Percentiles rank a stretch among this genome's conserved stretches.
Evolutionary conservation across 176 grass and related monocot genomes (phyloP).

Genomic region (Aegilops tauschii): DNA sequence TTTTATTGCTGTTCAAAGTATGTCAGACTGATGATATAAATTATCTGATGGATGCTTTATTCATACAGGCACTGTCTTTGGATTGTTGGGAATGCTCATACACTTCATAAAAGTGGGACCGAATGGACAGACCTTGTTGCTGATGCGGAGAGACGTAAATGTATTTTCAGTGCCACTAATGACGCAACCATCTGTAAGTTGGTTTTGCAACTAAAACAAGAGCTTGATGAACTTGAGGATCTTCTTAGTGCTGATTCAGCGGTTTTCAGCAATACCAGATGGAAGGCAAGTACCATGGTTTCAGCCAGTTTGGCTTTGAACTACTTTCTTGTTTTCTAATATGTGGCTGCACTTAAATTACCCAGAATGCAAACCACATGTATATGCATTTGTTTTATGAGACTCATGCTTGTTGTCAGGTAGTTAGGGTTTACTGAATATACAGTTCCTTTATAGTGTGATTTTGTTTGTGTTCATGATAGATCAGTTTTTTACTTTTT

Average conservation of each 20-base stretch:
- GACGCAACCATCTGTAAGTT: slow-evolving; percentile 37
- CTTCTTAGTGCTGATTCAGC: slow-evolving; percentile 58
- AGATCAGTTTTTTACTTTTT: background rate
- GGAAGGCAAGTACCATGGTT: slow-evolving; percentile 55
- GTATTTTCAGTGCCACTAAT: slow-evolving; percentile 47
- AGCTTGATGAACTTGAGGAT: slow-evolving; percentile 71
- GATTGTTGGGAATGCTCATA: slow-evolving; percentile 69
- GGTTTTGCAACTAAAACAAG: slow-evolving; percentile 57
- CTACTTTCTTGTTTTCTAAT: background rate
- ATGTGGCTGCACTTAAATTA: background rate
- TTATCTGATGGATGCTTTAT: slow-evolving; percentile 5
- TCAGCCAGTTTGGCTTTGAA: background rate
- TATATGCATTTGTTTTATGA: background rate
- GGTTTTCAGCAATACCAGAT: slow-evolving; percentile 55
- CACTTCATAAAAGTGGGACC: slow-evolving; percentile 43
- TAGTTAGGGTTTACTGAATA: background rate
- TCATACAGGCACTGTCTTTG: slow-evolving; percentile 75
- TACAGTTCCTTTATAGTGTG: background rate
- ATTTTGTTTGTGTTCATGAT: background rate
- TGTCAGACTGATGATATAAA: background rate
- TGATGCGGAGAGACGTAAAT: slow-evolving; percentile 46
- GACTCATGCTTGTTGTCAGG: slow-evolving; percentile 5
- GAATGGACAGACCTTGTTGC: slow-evolving; percentile 57
- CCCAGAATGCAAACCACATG: background rate
- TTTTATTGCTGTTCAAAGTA: background rate